These are phyloP conservation scores for Tuber melanosporum DNA, from an alignment of 495 filamentous ascomycete species.

Conservation along the genomic window DNA sequence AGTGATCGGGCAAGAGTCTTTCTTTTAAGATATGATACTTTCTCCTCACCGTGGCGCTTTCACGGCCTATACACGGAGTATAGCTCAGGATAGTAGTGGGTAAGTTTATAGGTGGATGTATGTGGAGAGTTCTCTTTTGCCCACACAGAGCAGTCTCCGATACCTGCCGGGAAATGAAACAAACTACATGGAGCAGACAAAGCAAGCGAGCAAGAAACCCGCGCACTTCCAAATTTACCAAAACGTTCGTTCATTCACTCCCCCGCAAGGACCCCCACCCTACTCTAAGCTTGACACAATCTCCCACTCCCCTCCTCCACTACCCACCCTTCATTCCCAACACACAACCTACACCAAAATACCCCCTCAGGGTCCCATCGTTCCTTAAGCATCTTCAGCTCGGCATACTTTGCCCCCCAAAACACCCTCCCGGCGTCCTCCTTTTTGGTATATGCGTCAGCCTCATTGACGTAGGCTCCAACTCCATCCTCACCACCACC, in stretches of 20 bases:
- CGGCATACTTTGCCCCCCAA: constrained; percentile 50
- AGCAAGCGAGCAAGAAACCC: background rate
- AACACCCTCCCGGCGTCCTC: constrained; percentile 49
- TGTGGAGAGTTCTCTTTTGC: background rate
- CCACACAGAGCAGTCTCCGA: background rate
- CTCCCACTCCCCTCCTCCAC: constrained; percentile 41
- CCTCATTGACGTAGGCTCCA: constrained; percentile 49
- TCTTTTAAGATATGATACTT: background rate
- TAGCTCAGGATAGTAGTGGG: background rate
- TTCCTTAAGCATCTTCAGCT: constrained; percentile 48
- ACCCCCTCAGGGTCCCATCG: constrained; percentile 54
- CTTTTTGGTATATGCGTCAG: constrained; percentile 44
- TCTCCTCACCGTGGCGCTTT: background rate
- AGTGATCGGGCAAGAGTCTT: background rate
- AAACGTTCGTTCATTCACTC: background rate
- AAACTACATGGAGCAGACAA: background rate
- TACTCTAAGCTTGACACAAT: constrained; percentile 33
- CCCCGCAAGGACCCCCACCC: background rate
- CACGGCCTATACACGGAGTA: background rate
- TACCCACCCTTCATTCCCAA: constrained; percentile 58
- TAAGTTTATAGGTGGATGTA: background rate
- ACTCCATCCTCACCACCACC: constrained; percentile 22
- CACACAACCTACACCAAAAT: constrained; percentile 55
- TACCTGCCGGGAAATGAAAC: background rate
- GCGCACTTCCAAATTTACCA: background rate